Base-by-base conservation (phyloP, 768 basidiomycete species). In the Rhodotorula paludigena region DNA sequence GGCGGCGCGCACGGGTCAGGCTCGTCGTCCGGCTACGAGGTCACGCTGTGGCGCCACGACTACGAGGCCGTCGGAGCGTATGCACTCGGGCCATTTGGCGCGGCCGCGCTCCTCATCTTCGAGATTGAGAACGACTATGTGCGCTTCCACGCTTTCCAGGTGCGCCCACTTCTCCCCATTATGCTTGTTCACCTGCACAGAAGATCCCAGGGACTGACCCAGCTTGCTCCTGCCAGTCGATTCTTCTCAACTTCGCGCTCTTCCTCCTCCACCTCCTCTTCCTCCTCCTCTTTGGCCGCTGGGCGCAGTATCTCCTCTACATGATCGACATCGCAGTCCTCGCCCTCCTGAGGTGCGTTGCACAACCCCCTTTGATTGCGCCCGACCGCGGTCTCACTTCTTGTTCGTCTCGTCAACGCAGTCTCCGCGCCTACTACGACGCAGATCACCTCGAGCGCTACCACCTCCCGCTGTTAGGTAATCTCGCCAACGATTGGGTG, bases 81-180 rank as follows among this genome's bases (percentile, higher is more conserved):
- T 15, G 38, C 35, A 1, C 30, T 70, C 23, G 69, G 69, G 9
- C 65, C 69, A 54, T 49, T 71, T 32, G 69, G 69, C 2, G 69
- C 69, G 5, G 61, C 58, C 21, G 30, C 38, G 15, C 20, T 63
- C 16, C n/a, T 71, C 18, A 35, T 71, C 11, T 45, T 55, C n/a
- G 69, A 71, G 62, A 49, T 63, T 7, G 65, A 71, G 62, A 63
- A 63, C n/a, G 69, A 71, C n/a, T 71, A 42, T 30, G 62, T 71
- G 6, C 18, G 69, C 21, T 71, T 58, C n/a, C 69, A 71, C 10
- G 44, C 53, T 28, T 66, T 55, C 47, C 57, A 57, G 49, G 69
- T 71, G 33, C 47, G 69, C 42, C 4, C 25, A 1, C 44, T 7
- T 16, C 11, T 42, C 33, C 10, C 36, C 20, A 11, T 32, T 14